These are phyloP conservation scores for Eremomyces bilateralis DNA, from an alignment of 495 filamentous ascomycete genomes.

Conservation along the genomic window DNA sequence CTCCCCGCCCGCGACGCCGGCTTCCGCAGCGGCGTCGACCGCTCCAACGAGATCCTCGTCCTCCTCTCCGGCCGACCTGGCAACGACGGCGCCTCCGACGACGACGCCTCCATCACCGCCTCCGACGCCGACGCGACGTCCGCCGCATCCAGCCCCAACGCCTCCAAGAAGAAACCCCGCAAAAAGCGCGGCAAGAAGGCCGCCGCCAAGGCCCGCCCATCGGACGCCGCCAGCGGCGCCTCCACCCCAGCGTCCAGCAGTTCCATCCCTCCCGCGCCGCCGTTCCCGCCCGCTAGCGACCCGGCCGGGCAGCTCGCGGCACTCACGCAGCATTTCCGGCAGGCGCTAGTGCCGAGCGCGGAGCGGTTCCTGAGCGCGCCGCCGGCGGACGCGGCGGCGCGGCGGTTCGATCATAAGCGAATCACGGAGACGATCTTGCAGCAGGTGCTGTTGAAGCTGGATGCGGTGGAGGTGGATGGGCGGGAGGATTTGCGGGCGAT, in stretches of 20 bases:
- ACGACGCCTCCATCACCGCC: constrained; percentile 27
- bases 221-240: constrained; percentile 9
- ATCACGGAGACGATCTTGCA: constrained; percentile 65
- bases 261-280: constrained; percentile 15
- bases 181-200: constrained; percentile 9
- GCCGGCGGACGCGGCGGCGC: constrained; percentile 47
- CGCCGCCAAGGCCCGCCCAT: constrained; percentile 6
- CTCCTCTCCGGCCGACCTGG: too few species aligned
- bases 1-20: constrained; percentile 49
- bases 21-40: constrained; percentile 19
- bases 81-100: constrained; percentile 24
- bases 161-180: constrained; percentile 8
- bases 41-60: constrained; percentile 16
- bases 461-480: constrained; percentile 55
- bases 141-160: constrained; percentile 3
- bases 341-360: constrained; percentile 43
- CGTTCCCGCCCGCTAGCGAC: constrained; percentile 5
- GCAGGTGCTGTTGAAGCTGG: constrained; percentile 67
- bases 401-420: constrained; percentile 56
- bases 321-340: constrained; percentile 42
- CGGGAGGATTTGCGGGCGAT: constrained; percentile 38
- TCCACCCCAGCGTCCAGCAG: constrained; percentile 18
- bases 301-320: constrained; percentile 50
- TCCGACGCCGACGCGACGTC: constrained; percentile 10
- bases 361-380: constrained; percentile 39